phyloP scores from a whole-genome alignment of 2,329 filamentous ascomycete species.

The Cercospora beticola region DNA sequence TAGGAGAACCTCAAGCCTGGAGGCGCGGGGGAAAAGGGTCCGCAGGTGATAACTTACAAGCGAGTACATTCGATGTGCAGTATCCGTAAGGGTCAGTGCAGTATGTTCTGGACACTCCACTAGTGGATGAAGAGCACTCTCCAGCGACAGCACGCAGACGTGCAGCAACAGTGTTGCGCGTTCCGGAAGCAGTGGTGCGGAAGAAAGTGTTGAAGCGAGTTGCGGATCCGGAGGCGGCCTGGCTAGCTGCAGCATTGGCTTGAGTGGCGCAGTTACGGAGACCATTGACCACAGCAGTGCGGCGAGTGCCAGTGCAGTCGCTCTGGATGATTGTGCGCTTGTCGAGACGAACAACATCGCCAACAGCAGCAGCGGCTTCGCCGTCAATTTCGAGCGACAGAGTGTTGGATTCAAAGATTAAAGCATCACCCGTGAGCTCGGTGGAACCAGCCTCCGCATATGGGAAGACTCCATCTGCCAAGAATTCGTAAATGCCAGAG shows the following conservation, averaged over 20 bases:
- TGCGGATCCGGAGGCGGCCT: not conserved
- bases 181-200: not conserved
- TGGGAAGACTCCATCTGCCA: not conserved
- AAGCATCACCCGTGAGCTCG: not conserved
- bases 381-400: not conserved
- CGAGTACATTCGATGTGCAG: not conserved
- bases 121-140: not conserved
- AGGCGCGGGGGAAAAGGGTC: not conserved
- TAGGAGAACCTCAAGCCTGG: too few species aligned
- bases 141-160: not conserved
- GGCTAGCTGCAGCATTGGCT: not conserved
- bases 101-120: not conserved
- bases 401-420: not conserved
- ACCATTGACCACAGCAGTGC: not conserved
- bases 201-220: constrained; percentile 4
- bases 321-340: not conserved
- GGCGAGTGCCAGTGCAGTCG: not conserved
- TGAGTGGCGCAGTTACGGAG: not conserved
- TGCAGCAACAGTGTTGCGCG: not conserved
- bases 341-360: not conserved
- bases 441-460: not conserved
- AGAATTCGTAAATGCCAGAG: not conserved
- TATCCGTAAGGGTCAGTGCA: not conserved
- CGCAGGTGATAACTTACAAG: not conserved
- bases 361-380: not conserved